phyloP scores from a whole-genome alignment of 345 rosid species.

The Citrus medica region DNA sequence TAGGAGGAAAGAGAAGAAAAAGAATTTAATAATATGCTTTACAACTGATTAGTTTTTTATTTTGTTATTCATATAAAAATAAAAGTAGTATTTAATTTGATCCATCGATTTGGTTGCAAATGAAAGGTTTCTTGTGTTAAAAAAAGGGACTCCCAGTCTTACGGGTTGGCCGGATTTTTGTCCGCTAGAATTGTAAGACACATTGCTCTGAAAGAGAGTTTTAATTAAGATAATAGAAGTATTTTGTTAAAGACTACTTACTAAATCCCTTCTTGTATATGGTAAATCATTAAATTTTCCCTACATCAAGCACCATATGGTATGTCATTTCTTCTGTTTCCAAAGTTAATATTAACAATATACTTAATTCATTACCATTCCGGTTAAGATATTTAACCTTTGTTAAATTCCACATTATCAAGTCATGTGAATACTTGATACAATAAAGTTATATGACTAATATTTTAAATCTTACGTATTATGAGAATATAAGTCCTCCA shows the following conservation, averaged over 20 bases:
- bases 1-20: too few relatives aligned
- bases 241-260: neutral
- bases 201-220: too few relatives aligned
- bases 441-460: neutral
- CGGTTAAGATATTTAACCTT: neutral
- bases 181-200: too few relatives aligned
- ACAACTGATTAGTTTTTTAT: too few relatives aligned
- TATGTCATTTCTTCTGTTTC: neutral
- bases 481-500: neutral
- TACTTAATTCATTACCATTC: neutral
- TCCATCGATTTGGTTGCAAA: too few relatives aligned
- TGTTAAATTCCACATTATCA: neutral
- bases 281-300: neutral
- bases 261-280: neutral
- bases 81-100: neutral
- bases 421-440: neutral
- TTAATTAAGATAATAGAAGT: too few relatives aligned
- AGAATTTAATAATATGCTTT: too few relatives aligned
- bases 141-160: too few relatives aligned
- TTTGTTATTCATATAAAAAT: too few relatives aligned
- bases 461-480: neutral
- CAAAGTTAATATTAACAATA: neutral
- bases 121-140: too few relatives aligned
- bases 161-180: too few relatives aligned
- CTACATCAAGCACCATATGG: neutral